Conservation (phyloP, 371 early-diverging fungal species). For the Rhizopus microsporus region DNA sequence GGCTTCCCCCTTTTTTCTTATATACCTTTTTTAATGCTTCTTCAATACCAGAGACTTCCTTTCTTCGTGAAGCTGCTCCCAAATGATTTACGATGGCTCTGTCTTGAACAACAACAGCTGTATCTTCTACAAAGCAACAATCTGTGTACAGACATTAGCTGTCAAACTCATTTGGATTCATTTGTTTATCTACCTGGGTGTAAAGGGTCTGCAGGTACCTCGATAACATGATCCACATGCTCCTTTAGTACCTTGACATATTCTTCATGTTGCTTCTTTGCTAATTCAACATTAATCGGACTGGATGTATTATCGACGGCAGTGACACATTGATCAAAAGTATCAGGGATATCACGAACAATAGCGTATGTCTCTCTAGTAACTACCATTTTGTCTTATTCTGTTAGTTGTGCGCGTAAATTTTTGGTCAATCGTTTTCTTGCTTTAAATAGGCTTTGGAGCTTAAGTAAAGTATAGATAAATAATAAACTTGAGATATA, state of each 20-base stretch:
- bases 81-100: conserved; percentile 28
- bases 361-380: conserved; percentile 22
- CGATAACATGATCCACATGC: conserved; percentile 21
- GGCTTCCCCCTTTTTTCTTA: background rate
- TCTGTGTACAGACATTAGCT: conserved; percentile 10
- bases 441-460: conserved; percentile 16
- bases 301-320: conserved; percentile 17
- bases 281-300: conserved; percentile 27
- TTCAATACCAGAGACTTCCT: conserved; percentile 26
- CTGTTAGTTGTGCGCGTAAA: conserved; percentile 18
- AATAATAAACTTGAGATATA: conserved; percentile 13
- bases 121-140: conserved; percentile 45
- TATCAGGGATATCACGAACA: conserved; percentile 24
- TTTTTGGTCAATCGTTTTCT: conserved; percentile 16
- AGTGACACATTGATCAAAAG: conserved; percentile 27
- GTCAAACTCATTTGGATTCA: background rate
- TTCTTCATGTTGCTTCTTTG: conserved; percentile 27
- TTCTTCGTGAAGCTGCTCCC: conserved; percentile 31
- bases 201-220: conserved; percentile 24
- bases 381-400: background rate
- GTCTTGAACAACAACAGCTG: conserved; percentile 26
- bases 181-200: conserved; percentile 23
- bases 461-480: conserved; percentile 11
- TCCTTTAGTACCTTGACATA: conserved; percentile 24
- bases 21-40: conserved; percentile 20